Evolutionary conservation across 805 yeast genomes (phyloP).

Genomic region (Sugiyamaella mastotermitis): DNA sequence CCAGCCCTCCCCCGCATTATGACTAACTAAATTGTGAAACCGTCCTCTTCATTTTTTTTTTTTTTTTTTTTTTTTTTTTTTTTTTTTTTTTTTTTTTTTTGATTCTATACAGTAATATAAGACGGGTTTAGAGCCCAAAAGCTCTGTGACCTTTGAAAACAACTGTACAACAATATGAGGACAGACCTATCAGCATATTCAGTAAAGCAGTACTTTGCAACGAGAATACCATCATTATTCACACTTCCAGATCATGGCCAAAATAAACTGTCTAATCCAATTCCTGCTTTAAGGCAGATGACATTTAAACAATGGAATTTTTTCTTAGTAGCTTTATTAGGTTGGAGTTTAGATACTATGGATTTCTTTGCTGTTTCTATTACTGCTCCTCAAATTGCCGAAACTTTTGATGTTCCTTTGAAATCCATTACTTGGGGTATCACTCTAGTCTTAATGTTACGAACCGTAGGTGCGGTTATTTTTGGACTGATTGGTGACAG

Average conservation of each 20-base stretch:
- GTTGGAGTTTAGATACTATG: conserved; percentile 44
- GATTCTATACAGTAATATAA: too few species aligned
- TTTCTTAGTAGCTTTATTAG: neutral
- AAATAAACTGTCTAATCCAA: conserved; percentile 1
- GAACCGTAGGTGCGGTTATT: conserved; percentile 64
- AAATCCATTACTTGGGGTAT: conserved; percentile 63
- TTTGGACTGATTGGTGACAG: conserved; percentile 57
- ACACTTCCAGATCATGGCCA: neutral
- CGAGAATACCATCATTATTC: neutral
- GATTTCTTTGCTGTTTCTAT: conserved; percentile 60
- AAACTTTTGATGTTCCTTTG: conserved; percentile 37
- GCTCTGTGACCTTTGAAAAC: too few species aligned
- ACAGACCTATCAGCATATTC: too few species aligned
- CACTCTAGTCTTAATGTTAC: conserved; percentile 61
- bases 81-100: too few species aligned
- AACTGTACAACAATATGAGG: too few species aligned
- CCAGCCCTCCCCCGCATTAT: too few species aligned
- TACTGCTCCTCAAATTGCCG: conserved; percentile 46
- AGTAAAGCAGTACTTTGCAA: neutral
- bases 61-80: too few species aligned
- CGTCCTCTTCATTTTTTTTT: too few species aligned
- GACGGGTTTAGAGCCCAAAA: too few species aligned
- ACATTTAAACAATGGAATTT: neutral
- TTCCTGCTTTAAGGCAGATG: neutral
- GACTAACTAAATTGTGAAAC: too few species aligned